Conservation (phyloP, 2,329 filamentous ascomycete species). For the Ophioceras dolichostomum region DNA sequence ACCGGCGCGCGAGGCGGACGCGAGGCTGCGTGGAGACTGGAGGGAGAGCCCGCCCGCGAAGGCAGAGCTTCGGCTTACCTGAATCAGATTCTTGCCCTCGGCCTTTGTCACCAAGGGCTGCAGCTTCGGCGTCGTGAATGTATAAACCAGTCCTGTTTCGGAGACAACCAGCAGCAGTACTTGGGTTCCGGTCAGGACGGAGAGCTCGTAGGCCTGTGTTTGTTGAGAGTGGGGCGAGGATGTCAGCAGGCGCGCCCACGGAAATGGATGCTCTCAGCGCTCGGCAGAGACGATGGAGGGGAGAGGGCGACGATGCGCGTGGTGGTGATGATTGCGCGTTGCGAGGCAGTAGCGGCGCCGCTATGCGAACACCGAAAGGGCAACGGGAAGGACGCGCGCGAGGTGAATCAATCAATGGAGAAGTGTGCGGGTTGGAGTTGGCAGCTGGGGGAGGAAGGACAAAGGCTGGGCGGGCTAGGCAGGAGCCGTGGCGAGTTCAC, state of each 20-base stretch:
- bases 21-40: too few relatives aligned
- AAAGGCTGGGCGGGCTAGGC: too few relatives aligned
- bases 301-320: background rate
- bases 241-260: conserved; percentile 3
- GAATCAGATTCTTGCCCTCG: conserved; percentile 97
- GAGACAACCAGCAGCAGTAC: conserved; percentile 93
- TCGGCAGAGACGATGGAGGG: background rate
- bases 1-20: too few relatives aligned
- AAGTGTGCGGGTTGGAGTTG: too few relatives aligned
- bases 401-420: conserved; percentile 1
- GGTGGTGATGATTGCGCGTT: background rate
- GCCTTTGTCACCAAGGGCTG: conserved; percentile 97
- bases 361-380: too few relatives aligned
- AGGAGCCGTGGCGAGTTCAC: too few relatives aligned
- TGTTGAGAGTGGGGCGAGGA: conserved; percentile 6
- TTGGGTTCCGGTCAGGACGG: conserved; percentile 94
- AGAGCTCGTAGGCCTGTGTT: conserved; percentile 76
- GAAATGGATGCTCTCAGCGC: background rate
- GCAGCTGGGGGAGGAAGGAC: too few relatives aligned
- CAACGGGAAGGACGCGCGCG: background rate
- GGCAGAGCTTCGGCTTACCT: too few relatives aligned
- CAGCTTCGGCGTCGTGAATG: conserved; percentile 95
- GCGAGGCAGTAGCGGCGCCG: too few relatives aligned
- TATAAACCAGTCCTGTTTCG: conserved; percentile 94
- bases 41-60: too few relatives aligned